Percentiles rank a stretch among this genome's conserved stretches.
Evolutionary conservation across 148 eudicot species (phyloP).

Genomic region (Persicaria tinctoria): DNA sequence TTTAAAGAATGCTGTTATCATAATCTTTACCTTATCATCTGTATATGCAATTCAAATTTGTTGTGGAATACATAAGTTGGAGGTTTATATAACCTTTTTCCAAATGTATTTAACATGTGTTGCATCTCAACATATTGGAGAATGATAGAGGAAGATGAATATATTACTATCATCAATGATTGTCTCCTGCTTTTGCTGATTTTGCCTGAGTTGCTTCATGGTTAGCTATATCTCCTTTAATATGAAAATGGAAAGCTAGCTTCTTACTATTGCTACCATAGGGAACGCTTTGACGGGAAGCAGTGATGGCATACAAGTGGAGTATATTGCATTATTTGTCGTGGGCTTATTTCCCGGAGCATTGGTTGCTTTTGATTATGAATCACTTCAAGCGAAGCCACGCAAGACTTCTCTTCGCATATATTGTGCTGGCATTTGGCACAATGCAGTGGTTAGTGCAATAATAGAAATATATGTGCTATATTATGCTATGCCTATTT

Average conservation of each 20-base stretch:
- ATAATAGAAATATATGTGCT: background rate
- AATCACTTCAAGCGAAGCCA: constrained; percentile 51
- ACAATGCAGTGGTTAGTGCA: constrained; percentile 77
- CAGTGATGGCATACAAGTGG: constrained; percentile 92
- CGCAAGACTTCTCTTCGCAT: constrained; percentile 62
- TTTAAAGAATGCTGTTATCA: background rate
- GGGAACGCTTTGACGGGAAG: constrained; percentile 30
- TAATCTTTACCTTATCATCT: background rate
- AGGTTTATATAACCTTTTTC: background rate
- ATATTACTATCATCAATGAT: no score
- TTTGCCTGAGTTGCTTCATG: background rate
- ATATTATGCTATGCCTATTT: background rate
- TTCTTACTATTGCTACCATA: constrained; percentile 35
- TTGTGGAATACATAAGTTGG: background rate
- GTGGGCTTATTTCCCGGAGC: constrained; percentile 94
- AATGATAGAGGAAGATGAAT: background rate
- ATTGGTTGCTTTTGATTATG: constrained; percentile 72
- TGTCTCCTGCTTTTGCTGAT: background rate
- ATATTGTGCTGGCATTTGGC: constrained; percentile 98
- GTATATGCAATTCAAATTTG: background rate
- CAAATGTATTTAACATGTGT: background rate
- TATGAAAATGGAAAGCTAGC: constrained; percentile 7
- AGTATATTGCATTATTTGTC: constrained; percentile 71
- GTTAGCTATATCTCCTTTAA: background rate
- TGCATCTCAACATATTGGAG: background rate